Percentiles rank a stretch among this genome's conserved stretches.
These are phyloP conservation scores for Sporormia fimetaria DNA, from an alignment of 495 filamentous ascomycete genomes.

Conservation along the genomic window DNA sequence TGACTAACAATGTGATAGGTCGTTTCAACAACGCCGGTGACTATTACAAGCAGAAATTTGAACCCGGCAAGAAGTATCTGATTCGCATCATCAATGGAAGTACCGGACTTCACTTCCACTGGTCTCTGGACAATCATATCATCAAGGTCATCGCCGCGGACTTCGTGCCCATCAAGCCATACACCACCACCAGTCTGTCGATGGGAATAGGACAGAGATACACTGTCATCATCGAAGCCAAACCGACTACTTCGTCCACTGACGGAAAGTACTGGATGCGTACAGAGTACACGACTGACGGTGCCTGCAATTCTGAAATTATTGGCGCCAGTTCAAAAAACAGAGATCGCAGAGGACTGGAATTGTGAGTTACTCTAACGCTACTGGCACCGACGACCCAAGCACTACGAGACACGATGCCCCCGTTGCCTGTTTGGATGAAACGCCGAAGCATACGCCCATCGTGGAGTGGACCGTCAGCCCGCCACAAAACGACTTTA, in stretches of 20 bases:
- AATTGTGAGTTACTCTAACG: conserved; percentile 17
- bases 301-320: conserved; percentile 1
- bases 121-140: conserved; percentile 18
- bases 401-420: conserved; percentile 1
- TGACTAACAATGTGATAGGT: conserved; percentile 5
- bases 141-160: conserved; percentile 18
- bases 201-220: conserved; percentile 30
- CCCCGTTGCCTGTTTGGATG: conserved; percentile 14
- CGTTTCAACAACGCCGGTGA: conserved; percentile 1
- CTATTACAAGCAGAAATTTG: conserved; percentile 30
- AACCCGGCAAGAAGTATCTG: conserved; percentile 30
- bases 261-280: conserved; percentile 33
- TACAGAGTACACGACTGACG: conserved; percentile 19
- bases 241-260: conserved; percentile 16
- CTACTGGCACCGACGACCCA: conserved; percentile 6
- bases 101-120: conserved; percentile 13
- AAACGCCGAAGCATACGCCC: conserved; percentile 9
- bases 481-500: conserved; percentile 16
- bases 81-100: conserved; percentile 31
- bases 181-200: conserved; percentile 7
- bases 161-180: conserved; percentile 22
- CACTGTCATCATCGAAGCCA: conserved; percentile 31
- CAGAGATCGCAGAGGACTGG: conserved; percentile 3
- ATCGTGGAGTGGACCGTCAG: conserved; percentile 19
- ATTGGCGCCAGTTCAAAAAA: not conserved